Evolutionary conservation across 2,329 filamentous ascomycete genomes (phyloP).

Genomic region (Pseudomassariella vexata): DNA sequence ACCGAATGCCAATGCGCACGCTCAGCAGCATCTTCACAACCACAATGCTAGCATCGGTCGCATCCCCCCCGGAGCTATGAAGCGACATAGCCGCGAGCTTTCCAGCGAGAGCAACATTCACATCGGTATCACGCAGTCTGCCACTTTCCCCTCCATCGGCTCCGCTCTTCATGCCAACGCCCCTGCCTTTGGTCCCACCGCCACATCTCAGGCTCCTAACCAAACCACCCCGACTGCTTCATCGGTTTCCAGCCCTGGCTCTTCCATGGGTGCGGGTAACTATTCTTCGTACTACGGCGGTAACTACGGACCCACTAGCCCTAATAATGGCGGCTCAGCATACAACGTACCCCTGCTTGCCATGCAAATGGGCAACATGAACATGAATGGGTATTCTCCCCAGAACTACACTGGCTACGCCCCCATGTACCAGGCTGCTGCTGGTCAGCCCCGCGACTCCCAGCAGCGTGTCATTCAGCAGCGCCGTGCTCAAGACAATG

Average conservation of each 20-base stretch:
- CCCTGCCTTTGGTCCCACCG: slow-evolving; percentile 67
- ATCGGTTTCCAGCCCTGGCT: slow-evolving; percentile 9
- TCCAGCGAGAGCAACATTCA: slow-evolving; percentile 39
- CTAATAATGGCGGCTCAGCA: slow-evolving; percentile 22
- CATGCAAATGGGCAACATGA: slow-evolving; percentile 64
- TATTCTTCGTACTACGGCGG: slow-evolving; percentile 23
- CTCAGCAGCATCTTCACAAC: slow-evolving; percentile 62
- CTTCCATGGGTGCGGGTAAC: slow-evolving; percentile 8
- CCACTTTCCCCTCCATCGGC: slow-evolving; percentile 54
- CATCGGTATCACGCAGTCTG: slow-evolving; percentile 29
- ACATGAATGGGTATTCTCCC: slow-evolving; percentile 48
- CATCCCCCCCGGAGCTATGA: slow-evolving; percentile 62
- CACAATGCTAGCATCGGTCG: slow-evolving; percentile 80
- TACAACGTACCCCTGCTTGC: slow-evolving; percentile 55
- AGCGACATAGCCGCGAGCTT: slow-evolving; percentile 69
- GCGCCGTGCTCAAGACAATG: slow-evolving; percentile 68
- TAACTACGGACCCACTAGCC: slow-evolving; percentile 22
- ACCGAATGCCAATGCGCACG: slow-evolving; percentile 50
- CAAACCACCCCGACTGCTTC: slow-evolving; percentile 9
- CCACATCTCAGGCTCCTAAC: slow-evolving; percentile 28
- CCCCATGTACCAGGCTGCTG: slow-evolving; percentile 41
- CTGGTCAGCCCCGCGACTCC: slow-evolving; percentile 61
- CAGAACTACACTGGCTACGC: slow-evolving; percentile 56
- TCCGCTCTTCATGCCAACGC: slow-evolving; percentile 77
- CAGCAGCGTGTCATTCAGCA: slow-evolving; percentile 71